Evolutionary conservation across 441 rosid species (phyloP), one percentile per base, ranked within the genome.

Genomic region (Erodium chrysanthum): DNA sequence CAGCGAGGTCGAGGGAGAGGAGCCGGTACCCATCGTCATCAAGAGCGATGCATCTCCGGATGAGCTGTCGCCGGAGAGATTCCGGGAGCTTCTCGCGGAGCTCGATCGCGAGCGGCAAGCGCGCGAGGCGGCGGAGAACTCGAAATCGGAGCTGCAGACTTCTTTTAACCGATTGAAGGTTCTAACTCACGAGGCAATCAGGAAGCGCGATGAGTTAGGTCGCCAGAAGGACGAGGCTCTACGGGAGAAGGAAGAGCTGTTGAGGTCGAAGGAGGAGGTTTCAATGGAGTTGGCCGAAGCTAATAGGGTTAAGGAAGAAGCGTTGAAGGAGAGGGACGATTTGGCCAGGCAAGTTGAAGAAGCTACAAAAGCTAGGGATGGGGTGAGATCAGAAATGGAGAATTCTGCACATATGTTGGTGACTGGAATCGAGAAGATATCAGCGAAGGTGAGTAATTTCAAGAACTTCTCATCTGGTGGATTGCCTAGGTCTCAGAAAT

Each of bases 381-480:
- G 68, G 44, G 76, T 86, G 74, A 80, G 81, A 70, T 79, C 84
- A 8, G 96, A 93, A 84, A 82, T 91, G 35, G 97, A 91, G 77
- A 89, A 73, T 52, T 86, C 89, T 0, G 84, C 90, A 31, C 96
- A 86, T 74, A 86, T 93, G 96, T 75, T 93, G n/a, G 88, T 85
- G 31, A 89, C 93, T n/a, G 96, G 97, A 62, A 89, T 91, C 17
- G 98, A 93, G 71, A 93, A 93, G 79, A 89, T 93, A 67, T 88
- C 95, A 0, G 93, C 87, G 1, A 93, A 93, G 84, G 81, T 89
- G 5, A 86, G 83, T 65, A 84, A 71, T 70, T 85, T 79, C 58
- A 90, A 90, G 83, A 90, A 86, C 70, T 90, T 90, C 61, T 29
- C 86, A 0, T 86, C 82, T 0, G 84, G 81, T 11, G 95, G 89